These are phyloP conservation scores for Macrolepiota fuliginosa DNA, from an alignment of 768 basidiomycete species.

Conservation along the genomic window DNA sequence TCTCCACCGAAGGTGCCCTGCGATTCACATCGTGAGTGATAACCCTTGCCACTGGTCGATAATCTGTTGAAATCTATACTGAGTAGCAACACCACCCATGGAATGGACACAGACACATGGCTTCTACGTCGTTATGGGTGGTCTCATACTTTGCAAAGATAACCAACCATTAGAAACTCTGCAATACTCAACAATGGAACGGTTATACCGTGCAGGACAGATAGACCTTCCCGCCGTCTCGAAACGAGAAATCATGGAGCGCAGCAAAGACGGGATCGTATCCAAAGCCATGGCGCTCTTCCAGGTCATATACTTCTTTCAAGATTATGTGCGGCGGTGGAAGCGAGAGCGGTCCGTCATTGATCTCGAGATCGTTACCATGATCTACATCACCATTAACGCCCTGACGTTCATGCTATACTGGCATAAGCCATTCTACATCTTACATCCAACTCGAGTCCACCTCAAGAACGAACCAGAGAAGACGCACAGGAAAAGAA, in stretches of 20 bases:
- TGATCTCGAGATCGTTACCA: conserved; percentile 11
- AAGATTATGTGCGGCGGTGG: conserved; percentile 13
- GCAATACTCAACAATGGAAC: conserved; percentile 13
- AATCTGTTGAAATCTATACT: neutral
- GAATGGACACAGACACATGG: conserved; percentile 12
- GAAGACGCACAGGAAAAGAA: conserved; percentile 10
- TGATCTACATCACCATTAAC: conserved; percentile 13
- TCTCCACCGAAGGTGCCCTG: neutral
- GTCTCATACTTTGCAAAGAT: conserved; percentile 11
- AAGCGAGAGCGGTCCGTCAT: conserved; percentile 13
- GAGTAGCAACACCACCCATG: conserved; percentile 1
- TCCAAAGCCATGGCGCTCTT: conserved; percentile 14
- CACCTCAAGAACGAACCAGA: conserved; percentile 9
- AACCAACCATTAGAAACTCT: conserved; percentile 12
- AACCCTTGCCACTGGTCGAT: neutral
- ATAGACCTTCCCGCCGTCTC: conserved; percentile 11
- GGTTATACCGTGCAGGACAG: conserved; percentile 6
- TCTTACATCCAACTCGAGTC: conserved; percentile 8
- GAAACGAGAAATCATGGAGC: conserved; percentile 10
- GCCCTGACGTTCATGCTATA: conserved; percentile 11
- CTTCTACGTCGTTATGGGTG: conserved; percentile 13
- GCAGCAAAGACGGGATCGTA: conserved; percentile 11
- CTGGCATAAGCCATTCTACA: conserved; percentile 13
- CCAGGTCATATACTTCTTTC: conserved; percentile 12
- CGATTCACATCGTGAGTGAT: conserved; percentile 4